phyloP scores from a whole-genome alignment of 1,284 basidiomycete genomes.

The Cryptococcus amylolentus region DNA sequence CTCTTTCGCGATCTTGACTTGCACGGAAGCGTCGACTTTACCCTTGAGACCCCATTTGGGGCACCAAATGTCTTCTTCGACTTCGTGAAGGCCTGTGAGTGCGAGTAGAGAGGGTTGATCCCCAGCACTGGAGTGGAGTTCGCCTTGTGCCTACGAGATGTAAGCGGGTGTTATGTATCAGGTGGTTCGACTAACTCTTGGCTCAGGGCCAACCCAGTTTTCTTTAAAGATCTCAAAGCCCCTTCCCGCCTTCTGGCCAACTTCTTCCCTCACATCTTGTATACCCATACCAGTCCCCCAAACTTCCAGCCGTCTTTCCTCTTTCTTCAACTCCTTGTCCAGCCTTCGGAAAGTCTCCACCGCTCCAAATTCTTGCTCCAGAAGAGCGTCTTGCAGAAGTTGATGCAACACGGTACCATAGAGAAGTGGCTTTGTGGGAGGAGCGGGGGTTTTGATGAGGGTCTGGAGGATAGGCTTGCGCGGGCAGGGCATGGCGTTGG shows the following conservation, averaged over 20 bases:
- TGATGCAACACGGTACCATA: constrained; percentile 90
- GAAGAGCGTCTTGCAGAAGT: constrained; percentile 74
- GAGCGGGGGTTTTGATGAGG: constrained; percentile 56
- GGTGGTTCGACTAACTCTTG: constrained; percentile 20
- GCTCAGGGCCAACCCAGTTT: constrained; percentile 39
- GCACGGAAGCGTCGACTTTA: constrained; percentile 87
- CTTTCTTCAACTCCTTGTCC: constrained; percentile 36
- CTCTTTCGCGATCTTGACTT: constrained; percentile 58
- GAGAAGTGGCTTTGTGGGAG: constrained; percentile 55
- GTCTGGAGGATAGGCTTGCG: constrained; percentile 74
- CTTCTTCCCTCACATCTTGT: constrained; percentile 44
- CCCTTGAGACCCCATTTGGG: constrained; percentile 93
- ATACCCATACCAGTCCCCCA: constrained; percentile 46
- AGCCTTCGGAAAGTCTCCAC: constrained; percentile 31
- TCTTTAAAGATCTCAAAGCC: constrained; percentile 43
- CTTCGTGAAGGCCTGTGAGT: constrained; percentile 70
- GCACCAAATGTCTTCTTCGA: constrained; percentile 98
- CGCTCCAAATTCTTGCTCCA: constrained; percentile 34
- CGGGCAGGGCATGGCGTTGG: constrained; percentile 72
- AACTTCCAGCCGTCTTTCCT: constrained; percentile 39
- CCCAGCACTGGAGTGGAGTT: constrained; percentile 54
- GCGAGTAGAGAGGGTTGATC: constrained; percentile 54
- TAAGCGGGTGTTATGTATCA: constrained; percentile 5
- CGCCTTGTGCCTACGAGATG: constrained; percentile 58
- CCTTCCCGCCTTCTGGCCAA: constrained; percentile 36